Conservation (phyloP, 2,329 filamentous ascomycete genomes). For the Aureobasidium melanogenum region DNA sequence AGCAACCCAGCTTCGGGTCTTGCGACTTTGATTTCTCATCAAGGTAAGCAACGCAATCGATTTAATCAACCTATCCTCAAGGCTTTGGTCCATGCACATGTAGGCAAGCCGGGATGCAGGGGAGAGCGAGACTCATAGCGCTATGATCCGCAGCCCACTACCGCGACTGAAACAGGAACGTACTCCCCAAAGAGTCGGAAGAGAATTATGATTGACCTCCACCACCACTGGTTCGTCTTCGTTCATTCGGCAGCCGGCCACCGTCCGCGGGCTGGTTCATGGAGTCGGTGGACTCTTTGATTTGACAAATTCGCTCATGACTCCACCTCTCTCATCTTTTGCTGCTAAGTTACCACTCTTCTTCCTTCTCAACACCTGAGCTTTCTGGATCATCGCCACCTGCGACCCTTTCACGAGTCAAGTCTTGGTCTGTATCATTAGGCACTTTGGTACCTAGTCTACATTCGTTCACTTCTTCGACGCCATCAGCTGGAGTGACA, state of each 20-base stretch:
- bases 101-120: background rate
- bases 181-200: background rate
- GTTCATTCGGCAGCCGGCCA: background rate
- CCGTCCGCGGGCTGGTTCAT: background rate
- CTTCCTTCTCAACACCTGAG: background rate
- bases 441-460: background rate
- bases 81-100: background rate
- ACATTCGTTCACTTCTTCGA: background rate
- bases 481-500: constrained; percentile 5
- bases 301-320: background rate
- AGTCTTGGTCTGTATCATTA: background rate
- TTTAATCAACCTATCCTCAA: background rate
- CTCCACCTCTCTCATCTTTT: background rate
- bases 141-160: background rate
- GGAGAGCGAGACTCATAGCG: background rate
- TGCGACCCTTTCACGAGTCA: background rate
- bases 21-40: background rate
- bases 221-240: background rate
- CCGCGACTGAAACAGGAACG: background rate
- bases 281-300: background rate
- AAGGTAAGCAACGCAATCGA: background rate
- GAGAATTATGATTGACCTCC: background rate
- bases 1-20: background rate
- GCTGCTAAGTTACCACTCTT: background rate
- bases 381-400: background rate